These are phyloP conservation scores for Ophiostoma ulmi DNA, from an alignment of 2,329 filamentous ascomycete species.

Conservation along the genomic window DNA sequence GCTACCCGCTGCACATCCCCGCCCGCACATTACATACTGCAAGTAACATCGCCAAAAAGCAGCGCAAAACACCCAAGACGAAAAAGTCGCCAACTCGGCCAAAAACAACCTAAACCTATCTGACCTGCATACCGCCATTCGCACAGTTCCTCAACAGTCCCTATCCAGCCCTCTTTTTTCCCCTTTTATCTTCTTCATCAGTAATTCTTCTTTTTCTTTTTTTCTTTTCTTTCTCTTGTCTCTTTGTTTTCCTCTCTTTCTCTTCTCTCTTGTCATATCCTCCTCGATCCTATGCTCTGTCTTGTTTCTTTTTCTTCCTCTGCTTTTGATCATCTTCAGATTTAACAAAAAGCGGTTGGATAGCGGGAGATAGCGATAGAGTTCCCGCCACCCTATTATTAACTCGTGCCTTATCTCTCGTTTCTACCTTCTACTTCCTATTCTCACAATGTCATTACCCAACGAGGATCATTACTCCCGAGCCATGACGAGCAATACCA, in stretches of 20 bases:
- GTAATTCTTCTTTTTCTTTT: not conserved
- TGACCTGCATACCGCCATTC: slow-evolving; percentile 18
- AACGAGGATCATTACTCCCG: not conserved
- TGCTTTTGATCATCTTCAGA: not conserved
- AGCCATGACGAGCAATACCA: slow-evolving; percentile 4
- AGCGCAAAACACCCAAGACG: not conserved
- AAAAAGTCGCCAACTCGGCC: not conserved
- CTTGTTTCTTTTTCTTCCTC: not conserved
- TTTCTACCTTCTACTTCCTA: not conserved
- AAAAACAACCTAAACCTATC: slow-evolving; percentile 12
- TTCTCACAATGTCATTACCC: not conserved
- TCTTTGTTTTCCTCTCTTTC: not conserved
- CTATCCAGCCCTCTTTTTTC: slow-evolving; percentile 7
- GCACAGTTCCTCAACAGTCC: slow-evolving; percentile 5
- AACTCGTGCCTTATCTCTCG: not conserved
- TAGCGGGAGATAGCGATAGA: not conserved
- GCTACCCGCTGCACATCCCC: slow-evolving; percentile 10
- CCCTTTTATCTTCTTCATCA: not conserved
- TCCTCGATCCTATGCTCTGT: slow-evolving; percentile 2
- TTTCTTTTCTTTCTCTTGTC: not conserved
- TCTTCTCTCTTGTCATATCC: not conserved
- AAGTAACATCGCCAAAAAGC: slow-evolving; percentile 1
- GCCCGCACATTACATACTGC: not conserved
- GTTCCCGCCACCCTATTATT: not conserved
- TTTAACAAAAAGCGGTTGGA: not conserved